Evolutionary conservation across 2,329 filamentous ascomycete species (phyloP).

Genomic region (Macrophomina phaseolina): DNA sequence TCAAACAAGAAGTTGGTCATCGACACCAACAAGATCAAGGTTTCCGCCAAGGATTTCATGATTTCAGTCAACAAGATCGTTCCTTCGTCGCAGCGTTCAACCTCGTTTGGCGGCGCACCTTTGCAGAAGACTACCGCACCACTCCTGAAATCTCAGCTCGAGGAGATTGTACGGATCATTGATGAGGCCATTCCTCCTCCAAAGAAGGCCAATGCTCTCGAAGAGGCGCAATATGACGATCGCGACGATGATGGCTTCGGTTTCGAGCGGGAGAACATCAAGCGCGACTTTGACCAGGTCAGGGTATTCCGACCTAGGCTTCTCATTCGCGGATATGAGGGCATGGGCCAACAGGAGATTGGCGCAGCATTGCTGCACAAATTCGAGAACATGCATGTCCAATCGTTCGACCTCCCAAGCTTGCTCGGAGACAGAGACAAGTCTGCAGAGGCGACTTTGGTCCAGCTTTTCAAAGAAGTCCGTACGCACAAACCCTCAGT

Average conservation of each 20-base stretch:
- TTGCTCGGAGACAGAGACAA: constrained; percentile 82
- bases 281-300: constrained; percentile 77
- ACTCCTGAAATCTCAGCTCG: constrained; percentile 75
- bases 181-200: constrained; percentile 81
- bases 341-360: constrained; percentile 94
- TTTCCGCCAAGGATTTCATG: constrained; percentile 96
- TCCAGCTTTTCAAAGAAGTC: constrained; percentile 89
- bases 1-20: constrained; percentile 90
- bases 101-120: constrained; percentile 81
- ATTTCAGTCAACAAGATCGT: constrained; percentile 95
- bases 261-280: constrained; percentile 80
- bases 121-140: constrained; percentile 82
- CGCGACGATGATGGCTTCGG: constrained; percentile 76
- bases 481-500: constrained; percentile 94
- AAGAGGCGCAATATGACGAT: constrained; percentile 93
- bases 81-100: constrained; percentile 89
- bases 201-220: constrained; percentile 85
- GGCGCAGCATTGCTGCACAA: constrained; percentile 85
- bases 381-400: constrained; percentile 91
- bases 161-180: constrained; percentile 70
- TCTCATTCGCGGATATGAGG: constrained; percentile 78
- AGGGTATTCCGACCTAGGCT: constrained; percentile 88
- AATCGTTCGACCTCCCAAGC: constrained; percentile 90
- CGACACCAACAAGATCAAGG: constrained; percentile 79
- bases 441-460: constrained; percentile 84